phyloP scores from a whole-genome alignment of 345 rosid species.

The Salix dunnii region DNA sequence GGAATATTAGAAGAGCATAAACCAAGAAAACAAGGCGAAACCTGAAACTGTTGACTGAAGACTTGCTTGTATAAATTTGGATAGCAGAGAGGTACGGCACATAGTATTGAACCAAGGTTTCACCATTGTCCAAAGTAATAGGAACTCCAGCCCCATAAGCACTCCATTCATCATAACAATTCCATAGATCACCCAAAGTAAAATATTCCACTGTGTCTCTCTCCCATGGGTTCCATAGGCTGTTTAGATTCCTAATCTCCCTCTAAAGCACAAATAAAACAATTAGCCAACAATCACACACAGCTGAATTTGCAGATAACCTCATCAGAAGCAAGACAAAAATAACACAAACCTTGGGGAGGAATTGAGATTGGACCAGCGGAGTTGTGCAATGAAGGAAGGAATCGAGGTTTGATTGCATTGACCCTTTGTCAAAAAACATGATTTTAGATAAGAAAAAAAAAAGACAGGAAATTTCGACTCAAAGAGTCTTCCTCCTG shows the following conservation, averaged over 20 bases:
- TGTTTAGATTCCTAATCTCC: constrained; percentile 77
- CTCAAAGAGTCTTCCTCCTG: constrained; percentile 16
- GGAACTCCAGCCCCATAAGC: constrained; percentile 99
- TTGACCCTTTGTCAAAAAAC: constrained; percentile 59
- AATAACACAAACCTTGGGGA: constrained; percentile 59
- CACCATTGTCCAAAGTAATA: constrained; percentile 53
- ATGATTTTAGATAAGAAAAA: constrained; percentile 33
- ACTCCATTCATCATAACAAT: constrained; percentile 94
- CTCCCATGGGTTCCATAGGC: constrained; percentile 91
- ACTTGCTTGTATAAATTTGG: constrained; percentile 81
- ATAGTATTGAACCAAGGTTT: constrained; percentile 87
- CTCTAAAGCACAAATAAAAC: constrained; percentile 38
- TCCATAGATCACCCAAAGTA: constrained; percentile 82
- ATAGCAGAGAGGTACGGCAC: constrained; percentile 97
- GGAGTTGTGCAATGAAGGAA: constrained; percentile 88
- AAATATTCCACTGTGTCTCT: constrained; percentile 86
- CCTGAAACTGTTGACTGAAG: constrained; percentile 71
- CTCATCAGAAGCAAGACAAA: not conserved
- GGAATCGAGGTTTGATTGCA: constrained; percentile 76
- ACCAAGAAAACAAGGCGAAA: constrained; percentile 13
- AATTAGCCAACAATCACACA: not conserved
- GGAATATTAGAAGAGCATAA: not conserved
- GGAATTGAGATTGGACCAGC: constrained; percentile 65
- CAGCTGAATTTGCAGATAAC: not conserved
- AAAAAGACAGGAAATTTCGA: not conserved